A percentile compares a stretch with the other conserved stretches of the same genome.
phyloP scores from a whole-genome alignment of 2,329 filamentous ascomycete species.

The Alternaria metachromatica region DNA sequence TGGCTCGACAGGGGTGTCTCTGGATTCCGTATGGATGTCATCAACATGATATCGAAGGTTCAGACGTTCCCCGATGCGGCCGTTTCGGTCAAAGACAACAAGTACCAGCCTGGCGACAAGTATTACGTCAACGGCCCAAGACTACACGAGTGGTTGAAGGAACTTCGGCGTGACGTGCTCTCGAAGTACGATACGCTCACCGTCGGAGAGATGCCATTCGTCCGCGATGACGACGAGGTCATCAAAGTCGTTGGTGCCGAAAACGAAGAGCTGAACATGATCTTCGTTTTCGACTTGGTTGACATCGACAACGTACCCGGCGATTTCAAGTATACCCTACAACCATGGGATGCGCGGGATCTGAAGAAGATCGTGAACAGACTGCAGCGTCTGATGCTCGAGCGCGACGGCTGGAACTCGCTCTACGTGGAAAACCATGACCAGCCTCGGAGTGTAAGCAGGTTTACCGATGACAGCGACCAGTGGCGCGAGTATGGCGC shows the following conservation, averaged over 20 bases:
- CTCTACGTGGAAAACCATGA: slow-evolving; percentile 63
- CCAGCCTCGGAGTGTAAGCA: slow-evolving; percentile 57
- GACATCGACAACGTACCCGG: slow-evolving; percentile 48
- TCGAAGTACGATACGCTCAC: slow-evolving; percentile 68
- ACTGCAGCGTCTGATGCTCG: slow-evolving; percentile 47
- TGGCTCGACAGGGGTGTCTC: slow-evolving; percentile 76
- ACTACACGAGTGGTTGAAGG: slow-evolving; percentile 71
- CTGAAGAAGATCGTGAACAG: slow-evolving; percentile 43
- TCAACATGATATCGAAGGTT: slow-evolving; percentile 48
- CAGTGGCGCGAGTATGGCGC: slow-evolving; percentile 54
- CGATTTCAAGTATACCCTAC: slow-evolving; percentile 44
- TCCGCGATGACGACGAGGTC: slow-evolving; percentile 57
- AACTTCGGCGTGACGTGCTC: slow-evolving; percentile 68
- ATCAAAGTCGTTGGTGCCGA: slow-evolving; percentile 54
- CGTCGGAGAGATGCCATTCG: slow-evolving; percentile 68
- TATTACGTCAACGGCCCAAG: slow-evolving; percentile 71
- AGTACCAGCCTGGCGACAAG: slow-evolving; percentile 54
- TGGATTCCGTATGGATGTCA: slow-evolving; percentile 53
- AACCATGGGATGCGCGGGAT: slow-evolving; percentile 44
- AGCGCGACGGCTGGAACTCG: slow-evolving; percentile 55
- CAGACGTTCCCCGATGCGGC: slow-evolving; percentile 40
- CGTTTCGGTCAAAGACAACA: slow-evolving; percentile 38
- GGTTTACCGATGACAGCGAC: slow-evolving; percentile 58
- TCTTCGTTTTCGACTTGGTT: slow-evolving; percentile 62
- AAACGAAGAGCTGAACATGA: slow-evolving; percentile 68